Evolutionary conservation across 805 yeast genomes (phyloP), one percentile per base, ranked within the genome.

Genomic region (Yarrowia sp.): DNA sequence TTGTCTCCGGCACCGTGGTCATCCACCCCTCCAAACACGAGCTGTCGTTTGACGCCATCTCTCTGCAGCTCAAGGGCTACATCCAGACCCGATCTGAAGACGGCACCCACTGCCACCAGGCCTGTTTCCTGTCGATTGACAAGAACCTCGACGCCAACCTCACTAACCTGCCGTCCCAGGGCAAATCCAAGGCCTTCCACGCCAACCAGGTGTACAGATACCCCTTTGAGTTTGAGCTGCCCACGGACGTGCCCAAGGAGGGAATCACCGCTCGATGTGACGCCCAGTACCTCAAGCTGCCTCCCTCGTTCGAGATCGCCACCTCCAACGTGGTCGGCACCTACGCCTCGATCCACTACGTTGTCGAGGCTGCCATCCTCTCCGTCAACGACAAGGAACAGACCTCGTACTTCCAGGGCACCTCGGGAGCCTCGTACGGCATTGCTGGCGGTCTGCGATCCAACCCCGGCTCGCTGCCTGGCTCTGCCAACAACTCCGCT

Each of bases 31-130:
- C 17, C 64, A 58, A 58, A 10, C 64, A 58, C 33, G 64, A 58
- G 30, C 39, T 58, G 9, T 42, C 64, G 14, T 58, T 58, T 15
- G 64, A 58, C 50, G 64, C 64, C 50, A 58, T 58, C 40, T 58
- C 64, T 13, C 64, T 58, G 64, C 64, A 58, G 64, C 64, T 58
- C 64, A 58, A 58, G 64, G 64, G 64, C 15, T 58, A 58, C 64
- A 58, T 58, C 50, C 64, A 58, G 50, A 58, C 64, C 49, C 64
- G 64, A 43, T 58, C 64, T 7, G 64, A 58, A 17, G 64, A 58
- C 39, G 64, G 64, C 9, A 58, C 64, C 50, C 64, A 58, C n/a
- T 58, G 64, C 50, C 64, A 58, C 64, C 64, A 58, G 64, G 49
- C 64, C 14, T 58, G 64, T 13, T 58, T 58, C 40, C 64, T 58